phyloP scores from a whole-genome alignment of 2,329 filamentous ascomycete species.

The Ilyonectria destructans region DNA sequence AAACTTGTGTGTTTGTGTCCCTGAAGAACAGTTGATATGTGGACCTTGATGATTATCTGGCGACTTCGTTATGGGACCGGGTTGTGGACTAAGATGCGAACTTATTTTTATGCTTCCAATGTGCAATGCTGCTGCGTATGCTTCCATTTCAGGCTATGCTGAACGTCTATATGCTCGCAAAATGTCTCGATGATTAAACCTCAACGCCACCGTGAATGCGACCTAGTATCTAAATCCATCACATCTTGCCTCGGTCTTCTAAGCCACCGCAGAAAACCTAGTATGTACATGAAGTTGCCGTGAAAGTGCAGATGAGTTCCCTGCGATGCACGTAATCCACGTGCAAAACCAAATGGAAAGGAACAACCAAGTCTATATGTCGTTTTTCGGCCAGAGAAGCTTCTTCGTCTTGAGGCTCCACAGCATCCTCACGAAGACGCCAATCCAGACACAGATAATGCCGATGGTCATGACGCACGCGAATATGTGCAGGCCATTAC shows the following conservation, averaged over 20 bases:
- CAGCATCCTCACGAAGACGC: constrained; percentile 81
- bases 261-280: background rate
- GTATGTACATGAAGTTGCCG: background rate
- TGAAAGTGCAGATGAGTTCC: background rate
- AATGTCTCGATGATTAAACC: background rate
- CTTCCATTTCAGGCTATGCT: background rate
- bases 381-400: constrained; percentile 83
- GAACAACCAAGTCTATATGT: constrained; percentile 22
- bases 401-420: constrained; percentile 76
- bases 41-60: background rate
- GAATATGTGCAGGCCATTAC: constrained; percentile 74
- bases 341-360: background rate
- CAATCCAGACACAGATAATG: constrained; percentile 78
- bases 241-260: background rate
- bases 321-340: background rate
- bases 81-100: background rate
- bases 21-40: background rate
- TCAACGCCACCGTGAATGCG: background rate
- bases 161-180: background rate
- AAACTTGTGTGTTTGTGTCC: constrained; percentile 13
- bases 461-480: constrained; percentile 78
- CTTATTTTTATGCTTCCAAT: background rate
- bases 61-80: background rate
- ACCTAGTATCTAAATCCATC: constrained; percentile 13
- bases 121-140: background rate